Evolutionary conservation across 2,329 filamentous ascomycete species (phyloP), one percentile per base, ranked within the genome.

Genomic region (Raffaelea albimanens): DNA sequence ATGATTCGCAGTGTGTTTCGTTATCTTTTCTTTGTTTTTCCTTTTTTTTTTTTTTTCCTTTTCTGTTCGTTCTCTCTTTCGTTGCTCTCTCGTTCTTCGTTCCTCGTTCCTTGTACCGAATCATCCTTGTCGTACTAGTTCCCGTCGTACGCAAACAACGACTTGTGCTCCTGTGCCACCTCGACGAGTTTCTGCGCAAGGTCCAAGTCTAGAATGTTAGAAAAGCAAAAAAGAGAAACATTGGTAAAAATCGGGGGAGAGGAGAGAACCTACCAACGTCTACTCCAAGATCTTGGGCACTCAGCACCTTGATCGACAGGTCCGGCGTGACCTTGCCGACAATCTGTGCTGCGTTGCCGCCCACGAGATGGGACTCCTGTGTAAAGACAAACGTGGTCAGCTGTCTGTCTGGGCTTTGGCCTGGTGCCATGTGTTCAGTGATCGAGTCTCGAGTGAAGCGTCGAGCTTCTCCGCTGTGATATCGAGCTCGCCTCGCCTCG

Each of bases 311-410:
- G 57, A 93, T 70, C 18, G 78, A 77, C 20, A 87, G 67, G 62
- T 91, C 86, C 2, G 73, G 72, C 57, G 85, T 83, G 42, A 93
- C 85, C 63, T 88, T 90, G 55, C 86, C 87, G 52, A 91, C 85
- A 53, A 93, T 68, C 59, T 93, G 86, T 10, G 82, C 82, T 9
- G 76, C 81, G 59, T 87, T 83, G 44, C 82, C 81, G 45, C 80
- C 72, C 21, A 75, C 71, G 20, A 90, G 76, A 57, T 88, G 84
- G 1, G 78, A 70, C 50, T 90, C 84, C 85, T 89, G 18, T 38
- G 9, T 38, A 7, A 13, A 7, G 25, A 29, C 13, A 7, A 29
- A 29, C 7, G 13, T 13, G 13, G 13, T 13, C 7, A 29, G 13
- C 13, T 7, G 34, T 38, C 34, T 10, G 34, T 38, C n/a, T 38